phyloP scores from a whole-genome alignment of 1,139 yeast genomes.

The Pichia sp. region DNA sequence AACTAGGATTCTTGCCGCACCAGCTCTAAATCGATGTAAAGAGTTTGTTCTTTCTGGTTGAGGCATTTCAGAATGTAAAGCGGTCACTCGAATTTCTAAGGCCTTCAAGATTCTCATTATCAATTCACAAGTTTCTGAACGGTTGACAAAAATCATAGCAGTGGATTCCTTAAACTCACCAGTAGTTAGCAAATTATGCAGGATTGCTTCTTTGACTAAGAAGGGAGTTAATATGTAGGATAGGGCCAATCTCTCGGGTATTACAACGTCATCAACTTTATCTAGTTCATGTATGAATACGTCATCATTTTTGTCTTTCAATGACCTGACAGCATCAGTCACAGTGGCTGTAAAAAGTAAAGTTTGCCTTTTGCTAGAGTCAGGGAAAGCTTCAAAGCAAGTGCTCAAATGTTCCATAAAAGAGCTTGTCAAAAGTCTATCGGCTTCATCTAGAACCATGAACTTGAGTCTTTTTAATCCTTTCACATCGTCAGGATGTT shows the following conservation, averaged over 20 bases:
- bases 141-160: slow-evolving; percentile 83
- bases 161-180: slow-evolving; percentile 62
- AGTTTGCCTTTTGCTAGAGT: slow-evolving; percentile 73
- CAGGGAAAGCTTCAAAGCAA: slow-evolving; percentile 71
- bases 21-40: slow-evolving; percentile 86
- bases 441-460: slow-evolving; percentile 94
- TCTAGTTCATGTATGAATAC: slow-evolving; percentile 83
- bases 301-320: slow-evolving; percentile 64
- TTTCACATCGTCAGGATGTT: slow-evolving; percentile 83
- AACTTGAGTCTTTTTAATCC: slow-evolving; percentile 76
- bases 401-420: slow-evolving; percentile 74
- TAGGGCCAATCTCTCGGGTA: slow-evolving; percentile 69
- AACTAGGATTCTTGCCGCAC: slow-evolving; percentile 84
- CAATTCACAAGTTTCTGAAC: slow-evolving; percentile 86
- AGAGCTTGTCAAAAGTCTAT: slow-evolving; percentile 77
- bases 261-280: slow-evolving; percentile 62
- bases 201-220: slow-evolving; percentile 85
- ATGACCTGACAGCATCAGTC: slow-evolving; percentile 82
- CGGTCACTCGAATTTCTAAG: slow-evolving; percentile 76
- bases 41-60: slow-evolving; percentile 89
- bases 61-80: slow-evolving; percentile 92
- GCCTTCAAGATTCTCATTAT: slow-evolving; percentile 70
- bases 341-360: slow-evolving; percentile 92
- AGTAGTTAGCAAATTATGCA: slow-evolving; percentile 61
- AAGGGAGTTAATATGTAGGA: slow-evolving; percentile 63